Evolutionary conservation across 2,329 filamentous ascomycete genomes (phyloP).

Genomic region (Graphilbum fragrans): DNA sequence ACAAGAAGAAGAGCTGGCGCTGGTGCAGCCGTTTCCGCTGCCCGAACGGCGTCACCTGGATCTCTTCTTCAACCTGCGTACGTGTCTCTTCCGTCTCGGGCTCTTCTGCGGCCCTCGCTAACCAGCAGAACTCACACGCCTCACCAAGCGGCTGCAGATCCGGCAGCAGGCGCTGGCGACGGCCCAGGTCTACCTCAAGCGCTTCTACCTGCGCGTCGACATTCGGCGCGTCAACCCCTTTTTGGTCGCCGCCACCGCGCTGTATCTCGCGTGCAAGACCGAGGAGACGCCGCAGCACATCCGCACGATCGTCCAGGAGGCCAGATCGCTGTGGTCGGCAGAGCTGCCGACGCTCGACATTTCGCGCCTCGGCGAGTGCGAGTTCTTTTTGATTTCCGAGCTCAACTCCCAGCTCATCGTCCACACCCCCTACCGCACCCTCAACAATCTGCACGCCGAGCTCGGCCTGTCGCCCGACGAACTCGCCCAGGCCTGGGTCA

Average conservation of each 20-base stretch:
- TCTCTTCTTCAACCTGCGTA: slow-evolving; percentile 88
- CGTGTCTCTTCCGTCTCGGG: slow-evolving; percentile 17
- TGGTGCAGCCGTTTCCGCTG: slow-evolving; percentile 69
- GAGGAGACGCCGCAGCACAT: slow-evolving; percentile 97
- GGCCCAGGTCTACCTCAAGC: slow-evolving; percentile 85
- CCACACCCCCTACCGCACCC: slow-evolving; percentile 79
- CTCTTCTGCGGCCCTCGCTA: slow-evolving; percentile 1
- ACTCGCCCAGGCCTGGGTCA: slow-evolving; percentile 60
- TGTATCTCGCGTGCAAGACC: slow-evolving; percentile 96
- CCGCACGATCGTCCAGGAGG: slow-evolving; percentile 76
- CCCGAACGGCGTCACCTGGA: slow-evolving; percentile 72
- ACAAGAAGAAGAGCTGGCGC: slow-evolving; percentile 60
- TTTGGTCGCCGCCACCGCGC: slow-evolving; percentile 79
- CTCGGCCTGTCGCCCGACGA: slow-evolving; percentile 70
- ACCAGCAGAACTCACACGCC: slow-evolving; percentile 57
- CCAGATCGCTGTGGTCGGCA: slow-evolving; percentile 73
- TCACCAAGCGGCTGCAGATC: slow-evolving; percentile 73
- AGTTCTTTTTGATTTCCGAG: slow-evolving; percentile 84
- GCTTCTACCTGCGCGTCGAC: slow-evolving; percentile 85
- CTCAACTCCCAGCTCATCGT: slow-evolving; percentile 83
- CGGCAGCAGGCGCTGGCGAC: slow-evolving; percentile 90
- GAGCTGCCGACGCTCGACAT: slow-evolving; percentile 65
- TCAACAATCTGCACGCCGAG: slow-evolving; percentile 57
- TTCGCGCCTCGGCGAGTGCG: slow-evolving; percentile 81
- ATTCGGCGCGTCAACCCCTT: slow-evolving; percentile 90